These are phyloP conservation scores for Zymoseptoria passerinii DNA, from an alignment of 2,329 filamentous ascomycete species.

Conservation along the genomic window DNA sequence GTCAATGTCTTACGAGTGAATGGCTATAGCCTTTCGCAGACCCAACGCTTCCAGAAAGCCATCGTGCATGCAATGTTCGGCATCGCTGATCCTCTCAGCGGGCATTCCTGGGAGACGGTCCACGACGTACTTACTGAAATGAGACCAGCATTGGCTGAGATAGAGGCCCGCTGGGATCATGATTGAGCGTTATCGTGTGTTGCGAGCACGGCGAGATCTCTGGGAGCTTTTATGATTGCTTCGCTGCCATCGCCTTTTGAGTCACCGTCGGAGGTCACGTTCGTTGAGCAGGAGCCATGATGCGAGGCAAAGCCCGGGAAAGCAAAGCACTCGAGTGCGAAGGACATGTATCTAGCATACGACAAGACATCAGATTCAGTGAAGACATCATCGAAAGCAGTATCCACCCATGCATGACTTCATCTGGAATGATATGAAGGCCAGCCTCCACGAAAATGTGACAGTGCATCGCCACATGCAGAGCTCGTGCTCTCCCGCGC, in stretches of 20 bases:
- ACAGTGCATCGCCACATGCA: background rate
- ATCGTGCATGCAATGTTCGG: too few species aligned
- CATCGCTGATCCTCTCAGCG: too few species aligned
- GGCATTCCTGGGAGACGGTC: too few species aligned
- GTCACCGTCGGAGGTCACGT: conserved; percentile 11
- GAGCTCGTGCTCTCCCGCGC: background rate
- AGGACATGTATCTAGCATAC: background rate
- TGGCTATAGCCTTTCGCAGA: too few species aligned
- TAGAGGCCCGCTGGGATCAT: background rate
- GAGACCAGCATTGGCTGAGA: too few species aligned
- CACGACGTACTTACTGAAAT: too few species aligned
- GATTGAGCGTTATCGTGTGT: conserved; percentile 34
- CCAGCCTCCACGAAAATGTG: background rate
- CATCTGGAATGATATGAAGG: too few species aligned
- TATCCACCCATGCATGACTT: too few species aligned
- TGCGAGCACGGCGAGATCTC: conserved; percentile 23
- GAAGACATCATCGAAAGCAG: background rate
- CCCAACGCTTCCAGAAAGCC: too few species aligned
- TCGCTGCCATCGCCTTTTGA: background rate
- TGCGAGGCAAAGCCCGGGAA: background rate
- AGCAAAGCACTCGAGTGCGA: background rate
- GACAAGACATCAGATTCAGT: background rate
- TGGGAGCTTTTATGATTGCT: background rate
- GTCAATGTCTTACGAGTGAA: too few species aligned
- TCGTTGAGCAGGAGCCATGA: background rate